phyloP scores from a whole-genome alignment of 495 filamentous ascomycete species.

The Penicillium lividum region DNA sequence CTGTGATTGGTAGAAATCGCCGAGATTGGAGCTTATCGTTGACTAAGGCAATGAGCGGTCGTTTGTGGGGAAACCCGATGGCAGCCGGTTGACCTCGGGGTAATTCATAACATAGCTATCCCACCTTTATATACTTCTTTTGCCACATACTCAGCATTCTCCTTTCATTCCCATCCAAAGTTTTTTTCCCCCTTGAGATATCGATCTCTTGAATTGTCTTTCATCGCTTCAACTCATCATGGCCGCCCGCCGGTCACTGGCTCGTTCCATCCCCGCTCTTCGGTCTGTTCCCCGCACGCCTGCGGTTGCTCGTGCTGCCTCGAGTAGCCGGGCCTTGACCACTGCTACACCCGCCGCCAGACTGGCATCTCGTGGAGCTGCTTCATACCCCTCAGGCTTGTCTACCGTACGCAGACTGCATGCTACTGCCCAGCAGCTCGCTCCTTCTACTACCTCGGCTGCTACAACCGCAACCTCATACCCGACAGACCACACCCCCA shows the following conservation, averaged over 20 bases:
- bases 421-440: constrained; percentile 61
- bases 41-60: background rate
- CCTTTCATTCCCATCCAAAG: background rate
- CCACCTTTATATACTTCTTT: background rate
- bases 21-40: constrained; percentile 29
- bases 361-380: constrained; percentile 19
- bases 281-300: constrained; percentile 47
- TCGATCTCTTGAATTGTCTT: background rate
- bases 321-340: constrained; percentile 32
- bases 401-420: constrained; percentile 49
- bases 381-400: constrained; percentile 23
- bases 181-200: constrained; percentile 5
- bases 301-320: constrained; percentile 31
- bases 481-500: constrained; percentile 79
- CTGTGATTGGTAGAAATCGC: constrained; percentile 20
- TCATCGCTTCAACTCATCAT: constrained; percentile 27
- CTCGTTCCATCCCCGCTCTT: constrained; percentile 47
- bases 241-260: constrained; percentile 48
- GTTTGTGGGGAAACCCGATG: constrained; percentile 20
- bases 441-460: constrained; percentile 53
- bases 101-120: constrained; percentile 1
- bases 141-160: constrained; percentile 3
- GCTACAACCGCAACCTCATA: constrained; percentile 67
- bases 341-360: constrained; percentile 26
- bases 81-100: constrained; percentile 28